Evolutionary conservation across 139 green algal genomes (phyloP), one percentile per base, ranked within the genome.

Genomic region (Chlamydomonas sphaeroides): DNA sequence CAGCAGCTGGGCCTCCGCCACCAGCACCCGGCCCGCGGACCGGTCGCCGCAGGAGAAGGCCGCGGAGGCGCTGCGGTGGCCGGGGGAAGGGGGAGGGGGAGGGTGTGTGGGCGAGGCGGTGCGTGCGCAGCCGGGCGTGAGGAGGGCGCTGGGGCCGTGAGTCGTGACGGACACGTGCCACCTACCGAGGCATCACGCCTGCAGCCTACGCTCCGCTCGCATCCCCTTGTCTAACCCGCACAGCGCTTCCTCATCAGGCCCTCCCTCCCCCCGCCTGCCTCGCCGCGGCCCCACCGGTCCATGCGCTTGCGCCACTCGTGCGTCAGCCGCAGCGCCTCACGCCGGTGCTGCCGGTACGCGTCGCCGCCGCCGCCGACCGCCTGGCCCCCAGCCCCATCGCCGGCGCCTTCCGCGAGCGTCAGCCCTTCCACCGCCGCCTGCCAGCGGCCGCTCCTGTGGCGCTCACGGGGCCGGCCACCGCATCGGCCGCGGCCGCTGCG

Each of bases 1-100:
- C 42, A 82, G 32, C 42, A 53, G 38, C 75, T 82, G 61, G 10
- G 75, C 75, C 75, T 82, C 75, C 41, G 62, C 62, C 42, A 82
- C 61, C 75, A 82, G 63, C n/a, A 3, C 28, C 42, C 62, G 75
- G 33, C 75, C 75, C 32, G 41, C 3, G 10, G 59, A 42, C 7
- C 62, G 61, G 45, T 82, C 62, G 23, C 75, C 75, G 6, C 21
- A 28, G 4, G 75, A 49, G 35, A 82, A 82, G 32, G 75, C 75
- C n/a, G 75, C 75, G 1, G 61, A 72, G 1, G 62, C 62, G 62
- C 75, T 82, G 74, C 8, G 8, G 35, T 1, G 18, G 15, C 7
- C 26, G 28, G 28, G 28, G 26, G 28, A 65, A 14, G 5, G 7
- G 28, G 48, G 32, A 33, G 15, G 4, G 1, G 25, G 65, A 41